Evolutionary conservation across 1,284 basidiomycete genomes (phyloP), one percentile per base, ranked within the genome.

Genomic region (Puccinia novopanici): DNA sequence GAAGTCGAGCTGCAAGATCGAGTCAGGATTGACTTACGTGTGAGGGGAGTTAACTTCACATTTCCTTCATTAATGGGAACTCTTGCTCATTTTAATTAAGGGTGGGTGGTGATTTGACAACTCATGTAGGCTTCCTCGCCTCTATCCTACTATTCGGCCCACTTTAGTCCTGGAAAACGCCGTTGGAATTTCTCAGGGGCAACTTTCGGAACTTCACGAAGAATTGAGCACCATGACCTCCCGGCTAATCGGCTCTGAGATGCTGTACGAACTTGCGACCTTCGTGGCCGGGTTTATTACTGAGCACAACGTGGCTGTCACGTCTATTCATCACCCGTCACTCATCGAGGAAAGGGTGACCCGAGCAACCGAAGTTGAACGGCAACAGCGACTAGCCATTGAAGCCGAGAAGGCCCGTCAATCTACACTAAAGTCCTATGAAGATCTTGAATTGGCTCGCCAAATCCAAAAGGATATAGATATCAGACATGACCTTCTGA

Each of bases 221-320:
- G 22, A 81, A 52, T 81, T 85, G 70, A 80, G 81, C 30, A 67
- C 61, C 19, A 83, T 83, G 19, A 84, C 84, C n/a, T 82, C 81
- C 30, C 71, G 81, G 34, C 82, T 85, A 19, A 61, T 85, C 3
- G 85, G 85, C 27, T 82, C 84, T 15, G 85, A 86, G 57, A 86
- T 86, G 85, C 82, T 86, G 42, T 86, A 85, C 84, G 85, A 86
- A 81, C 82, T 86, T 45, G 84, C 85, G 70, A 72, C 59, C 13
- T 55, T 75, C 17, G 55, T 72, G 45, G 59, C 71, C 40, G 77
- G 59, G 52, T 78, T 68, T 42, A 78, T 78, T 5, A 78, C 75
- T 42, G 75, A 78, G 37, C 61, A 78, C 27, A 67, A 78, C 59
- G 55, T 22, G 30, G 34, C 67, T 24, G 54, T 78, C 15, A 6